A percentile compares a stretch with the other conserved stretches of the same genome.
Evolutionary conservation across 208 protist species (phyloP).

Genomic region (Acanthamoeba culbertsoni): DNA sequence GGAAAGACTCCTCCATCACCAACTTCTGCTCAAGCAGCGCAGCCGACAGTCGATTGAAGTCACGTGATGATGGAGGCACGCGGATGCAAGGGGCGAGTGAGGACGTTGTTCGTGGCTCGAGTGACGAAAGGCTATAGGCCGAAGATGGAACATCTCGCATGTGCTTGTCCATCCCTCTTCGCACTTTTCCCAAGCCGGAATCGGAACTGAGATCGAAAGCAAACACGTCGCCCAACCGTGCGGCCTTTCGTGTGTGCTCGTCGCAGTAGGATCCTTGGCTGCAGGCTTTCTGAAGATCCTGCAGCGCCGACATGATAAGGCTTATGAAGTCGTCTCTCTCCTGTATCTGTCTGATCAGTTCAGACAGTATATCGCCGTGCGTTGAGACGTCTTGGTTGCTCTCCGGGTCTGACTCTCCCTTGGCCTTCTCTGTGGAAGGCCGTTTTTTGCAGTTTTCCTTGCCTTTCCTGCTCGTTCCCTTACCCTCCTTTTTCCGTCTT

Average conservation of each 20-base stretch:
- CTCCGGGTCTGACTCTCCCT: not conserved
- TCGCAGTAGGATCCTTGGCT: not conserved
- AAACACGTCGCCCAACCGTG: not conserved
- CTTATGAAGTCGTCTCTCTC: not conserved
- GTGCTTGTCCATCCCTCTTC: not conserved
- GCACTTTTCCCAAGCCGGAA: not conserved
- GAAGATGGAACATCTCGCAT: not conserved
- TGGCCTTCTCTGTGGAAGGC: not conserved
- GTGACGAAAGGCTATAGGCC: not conserved
- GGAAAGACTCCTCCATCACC: not conserved
- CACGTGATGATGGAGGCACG: not conserved
- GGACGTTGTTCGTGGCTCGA: not conserved
- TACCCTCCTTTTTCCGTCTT: not conserved
- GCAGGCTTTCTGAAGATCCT: constrained; percentile 11
- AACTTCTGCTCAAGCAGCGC: not conserved
- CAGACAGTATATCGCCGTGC: not conserved
- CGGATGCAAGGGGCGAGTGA: not conserved
- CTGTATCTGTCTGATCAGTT: not conserved
- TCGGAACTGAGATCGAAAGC: not conserved
- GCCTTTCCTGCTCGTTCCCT: not conserved
- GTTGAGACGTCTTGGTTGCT: not conserved
- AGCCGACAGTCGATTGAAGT: not conserved
- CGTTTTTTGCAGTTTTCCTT: too few species aligned
- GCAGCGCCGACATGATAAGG: not conserved
- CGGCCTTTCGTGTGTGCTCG: not conserved